phyloP scores from a whole-genome alignment of 2,329 filamentous ascomycete species.

The Colletotrichum acutatum region DNA sequence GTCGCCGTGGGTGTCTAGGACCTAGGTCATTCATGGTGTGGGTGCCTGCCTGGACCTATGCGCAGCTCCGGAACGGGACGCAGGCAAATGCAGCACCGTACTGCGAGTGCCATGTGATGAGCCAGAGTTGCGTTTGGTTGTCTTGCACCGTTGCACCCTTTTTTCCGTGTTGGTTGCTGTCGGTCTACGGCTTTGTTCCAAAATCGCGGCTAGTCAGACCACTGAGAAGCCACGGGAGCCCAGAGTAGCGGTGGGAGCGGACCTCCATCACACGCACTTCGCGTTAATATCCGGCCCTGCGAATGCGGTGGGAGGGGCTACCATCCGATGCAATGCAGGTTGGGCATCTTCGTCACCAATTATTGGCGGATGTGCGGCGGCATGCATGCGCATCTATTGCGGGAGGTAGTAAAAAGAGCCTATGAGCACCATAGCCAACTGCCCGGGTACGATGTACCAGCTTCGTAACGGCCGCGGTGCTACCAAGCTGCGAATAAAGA shows the following conservation, averaged over 20 bases:
- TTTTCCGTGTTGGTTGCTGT: constrained; percentile 14
- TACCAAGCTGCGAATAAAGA: background rate
- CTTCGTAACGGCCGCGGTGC: constrained; percentile 19
- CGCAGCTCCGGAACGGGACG: constrained; percentile 33
- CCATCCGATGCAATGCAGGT: constrained; percentile 34
- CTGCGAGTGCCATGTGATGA: constrained; percentile 29
- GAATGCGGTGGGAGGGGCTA: constrained; percentile 14
- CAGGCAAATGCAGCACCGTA: constrained; percentile 23
- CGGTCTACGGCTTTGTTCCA: constrained; percentile 9
- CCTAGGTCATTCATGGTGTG: background rate
- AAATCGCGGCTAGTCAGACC: constrained; percentile 30
- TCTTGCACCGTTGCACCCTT: constrained; percentile 29
- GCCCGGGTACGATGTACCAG: constrained; percentile 30
- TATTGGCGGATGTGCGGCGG: constrained; percentile 33
- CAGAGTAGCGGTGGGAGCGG: constrained; percentile 25
- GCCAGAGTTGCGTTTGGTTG: constrained; percentile 18
- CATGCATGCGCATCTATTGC: constrained; percentile 32
- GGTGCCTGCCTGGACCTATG: constrained; percentile 4
- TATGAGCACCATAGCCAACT: constrained; percentile 34
- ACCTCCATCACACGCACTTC: constrained; percentile 24
- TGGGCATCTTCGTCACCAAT: constrained; percentile 33
- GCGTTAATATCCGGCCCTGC: constrained; percentile 19
- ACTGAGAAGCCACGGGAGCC: constrained; percentile 23
- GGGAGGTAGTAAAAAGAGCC: constrained; percentile 30
- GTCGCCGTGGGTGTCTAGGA: background rate